Conservation (phyloP, 805 yeast species). For the Lipomyces starkeyi region DNA sequence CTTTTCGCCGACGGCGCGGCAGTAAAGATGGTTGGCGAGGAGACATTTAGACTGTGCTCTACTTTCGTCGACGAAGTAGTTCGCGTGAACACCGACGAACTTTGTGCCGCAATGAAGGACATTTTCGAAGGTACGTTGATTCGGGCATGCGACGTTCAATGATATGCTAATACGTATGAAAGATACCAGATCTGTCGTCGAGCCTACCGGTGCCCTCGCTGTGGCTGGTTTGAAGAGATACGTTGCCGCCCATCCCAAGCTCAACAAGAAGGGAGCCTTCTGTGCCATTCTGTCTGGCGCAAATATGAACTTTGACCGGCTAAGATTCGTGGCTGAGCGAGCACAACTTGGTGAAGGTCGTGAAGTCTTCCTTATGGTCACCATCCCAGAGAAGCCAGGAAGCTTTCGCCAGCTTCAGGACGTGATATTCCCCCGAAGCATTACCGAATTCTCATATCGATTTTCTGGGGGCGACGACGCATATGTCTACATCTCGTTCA, state of each 20-base stretch:
- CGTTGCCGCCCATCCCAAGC: slow-evolving; percentile 67
- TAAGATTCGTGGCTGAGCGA: slow-evolving; percentile 94
- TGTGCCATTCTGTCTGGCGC: slow-evolving; percentile 94
- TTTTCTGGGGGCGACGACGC: slow-evolving; percentile 61
- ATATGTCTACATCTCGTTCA: slow-evolving; percentile 84
- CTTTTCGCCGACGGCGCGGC: slow-evolving; percentile 99
- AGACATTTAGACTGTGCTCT: slow-evolving; percentile 81
- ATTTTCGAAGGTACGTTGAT: slow-evolving; percentile 63
- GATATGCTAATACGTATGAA: background rate
- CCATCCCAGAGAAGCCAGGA: slow-evolving; percentile 93
- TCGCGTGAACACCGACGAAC: slow-evolving; percentile 86
- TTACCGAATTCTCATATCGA: slow-evolving; percentile 95
- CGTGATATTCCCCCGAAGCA: slow-evolving; percentile 82
- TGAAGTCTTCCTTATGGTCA: slow-evolving; percentile 88
- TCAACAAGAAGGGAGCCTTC: slow-evolving; percentile 71
- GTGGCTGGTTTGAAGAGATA: slow-evolving; percentile 95
- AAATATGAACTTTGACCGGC: slow-evolving; percentile 95
- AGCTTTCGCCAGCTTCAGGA: slow-evolving; percentile 79
- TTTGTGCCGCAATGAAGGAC: slow-evolving; percentile 96
- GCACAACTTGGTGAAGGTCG: slow-evolving; percentile 98
- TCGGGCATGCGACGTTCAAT: background rate
- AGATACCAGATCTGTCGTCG: slow-evolving; percentile 91
- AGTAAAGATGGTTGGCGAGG: slow-evolving; percentile 86
- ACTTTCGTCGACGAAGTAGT: slow-evolving; percentile 89
- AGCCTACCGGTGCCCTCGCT: slow-evolving; percentile 96